Percentiles rank a stretch among this genome's conserved stretches.
phyloP scores from a whole-genome alignment of 805 yeast species.

The Candida wancherniae region DNA sequence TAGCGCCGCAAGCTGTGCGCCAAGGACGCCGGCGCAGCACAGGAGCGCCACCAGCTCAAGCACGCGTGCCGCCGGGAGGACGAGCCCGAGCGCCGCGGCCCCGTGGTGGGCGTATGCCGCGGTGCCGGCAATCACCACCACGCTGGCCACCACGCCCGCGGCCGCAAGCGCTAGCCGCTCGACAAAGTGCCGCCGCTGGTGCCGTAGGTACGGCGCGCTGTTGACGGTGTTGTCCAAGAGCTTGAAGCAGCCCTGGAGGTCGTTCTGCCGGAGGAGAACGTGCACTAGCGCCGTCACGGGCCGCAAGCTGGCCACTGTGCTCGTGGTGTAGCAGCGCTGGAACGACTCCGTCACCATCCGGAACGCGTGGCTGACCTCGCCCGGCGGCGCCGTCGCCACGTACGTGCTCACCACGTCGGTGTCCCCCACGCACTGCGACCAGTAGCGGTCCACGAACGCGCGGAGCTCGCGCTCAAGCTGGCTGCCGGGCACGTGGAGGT shows the following conservation, averaged over 20 bases:
- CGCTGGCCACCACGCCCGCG: neutral
- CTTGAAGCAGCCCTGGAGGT: slow-evolving; percentile 14
- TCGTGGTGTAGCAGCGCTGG: neutral
- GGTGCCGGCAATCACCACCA: neutral
- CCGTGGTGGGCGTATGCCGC: neutral
- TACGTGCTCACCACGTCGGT: slow-evolving; percentile 11
- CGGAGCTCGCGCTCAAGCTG: slow-evolving; percentile 15
- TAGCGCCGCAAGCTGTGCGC: too few relatives aligned
- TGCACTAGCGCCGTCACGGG: slow-evolving; percentile 8
- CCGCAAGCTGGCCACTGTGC: neutral
- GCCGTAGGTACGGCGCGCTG: slow-evolving; percentile 1
- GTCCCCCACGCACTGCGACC: slow-evolving; percentile 8
- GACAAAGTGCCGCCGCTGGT: neutral
- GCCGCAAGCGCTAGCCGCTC: neutral
- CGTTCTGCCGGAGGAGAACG: slow-evolving; percentile 10
- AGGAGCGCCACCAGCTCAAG: slow-evolving; percentile 1
- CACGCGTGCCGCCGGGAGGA: neutral
- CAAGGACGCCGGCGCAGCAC: neutral
- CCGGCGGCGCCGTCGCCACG: slow-evolving; percentile 4
- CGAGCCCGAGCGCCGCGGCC: neutral
- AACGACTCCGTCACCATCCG: slow-evolving; percentile 10
- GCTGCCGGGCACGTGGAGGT: slow-evolving; percentile 10
- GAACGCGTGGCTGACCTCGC: slow-evolving; percentile 9
- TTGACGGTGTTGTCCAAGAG: slow-evolving; percentile 10
- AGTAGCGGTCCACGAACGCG: slow-evolving; percentile 11